Evolutionary conservation across 345 rosid species (phyloP).

Genomic region (Carallia pectinifolia): DNA sequence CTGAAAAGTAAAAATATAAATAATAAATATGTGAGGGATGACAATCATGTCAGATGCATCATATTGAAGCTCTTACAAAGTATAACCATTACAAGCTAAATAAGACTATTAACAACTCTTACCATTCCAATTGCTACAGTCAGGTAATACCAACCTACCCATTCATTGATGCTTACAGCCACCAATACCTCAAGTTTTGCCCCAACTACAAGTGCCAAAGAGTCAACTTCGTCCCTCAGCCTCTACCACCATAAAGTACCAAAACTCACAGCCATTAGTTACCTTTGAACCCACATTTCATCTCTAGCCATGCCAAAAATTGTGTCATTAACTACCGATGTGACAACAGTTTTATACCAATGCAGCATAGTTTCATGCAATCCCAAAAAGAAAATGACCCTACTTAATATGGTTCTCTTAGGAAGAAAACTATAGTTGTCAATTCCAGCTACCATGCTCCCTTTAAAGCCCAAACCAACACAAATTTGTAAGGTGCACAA

Average conservation of each 20-base stretch:
- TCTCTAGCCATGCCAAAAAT: conserved; percentile 37
- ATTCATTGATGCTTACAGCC: conserved; percentile 39
- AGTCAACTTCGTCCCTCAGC: conserved; percentile 69
- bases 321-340: conserved; percentile 66
- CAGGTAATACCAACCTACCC: conserved; percentile 68
- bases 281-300: conserved; percentile 52
- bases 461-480: conserved; percentile 59
- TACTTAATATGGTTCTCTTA: conserved; percentile 41
- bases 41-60: no score
- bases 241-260: conserved; percentile 84
- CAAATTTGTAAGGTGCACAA: conserved; percentile 54
- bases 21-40: no score
- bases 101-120: conserved; percentile 45
- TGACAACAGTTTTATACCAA: conserved; percentile 58
- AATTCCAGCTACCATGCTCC: conserved; percentile 36
- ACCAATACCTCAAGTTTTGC: conserved; percentile 41
- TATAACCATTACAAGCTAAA: conserved; percentile 45
- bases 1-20: no score
- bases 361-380: conserved; percentile 61
- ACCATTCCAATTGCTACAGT: conserved; percentile 72
- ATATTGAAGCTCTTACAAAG: conserved; percentile 28
- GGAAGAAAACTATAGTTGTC: conserved; percentile 36
- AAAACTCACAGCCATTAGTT: conserved; percentile 40
- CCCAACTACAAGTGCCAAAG: conserved; percentile 51
- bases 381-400: conserved; percentile 64